These are phyloP conservation scores for Botryotinia calthae DNA, from an alignment of 2,329 filamentous ascomycete species.

Conservation along the genomic window DNA sequence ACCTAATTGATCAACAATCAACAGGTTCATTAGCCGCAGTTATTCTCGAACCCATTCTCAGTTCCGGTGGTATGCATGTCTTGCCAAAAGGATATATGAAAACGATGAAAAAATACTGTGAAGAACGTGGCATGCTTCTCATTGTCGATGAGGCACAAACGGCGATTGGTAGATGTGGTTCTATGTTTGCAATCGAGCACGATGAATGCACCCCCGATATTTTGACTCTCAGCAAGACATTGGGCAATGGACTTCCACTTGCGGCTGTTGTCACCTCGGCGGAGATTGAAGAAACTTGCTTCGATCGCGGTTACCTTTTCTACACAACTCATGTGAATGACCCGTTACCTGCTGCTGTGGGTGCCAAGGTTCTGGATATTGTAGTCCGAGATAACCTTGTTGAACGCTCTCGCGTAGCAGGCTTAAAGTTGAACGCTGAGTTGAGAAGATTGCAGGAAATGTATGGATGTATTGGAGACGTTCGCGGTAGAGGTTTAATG, in stretches of 20 bases:
- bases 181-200: slow-evolving; percentile 59
- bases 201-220: slow-evolving; percentile 57
- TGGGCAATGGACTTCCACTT: slow-evolving; percentile 59
- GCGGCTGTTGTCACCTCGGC: slow-evolving; percentile 55
- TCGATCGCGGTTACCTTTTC: slow-evolving; percentile 52
- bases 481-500: slow-evolving; percentile 58
- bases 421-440: slow-evolving; percentile 48
- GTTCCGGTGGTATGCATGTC: slow-evolving; percentile 55
- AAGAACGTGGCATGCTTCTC: slow-evolving; percentile 54
- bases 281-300: slow-evolving; percentile 50
- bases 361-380: slow-evolving; percentile 60
- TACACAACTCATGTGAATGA: slow-evolving; percentile 64
- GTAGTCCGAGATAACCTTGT: slow-evolving; percentile 54
- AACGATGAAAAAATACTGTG: slow-evolving; percentile 53
- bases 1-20: slow-evolving; percentile 57
- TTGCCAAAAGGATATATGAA: slow-evolving; percentile 58
- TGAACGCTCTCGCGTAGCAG: slow-evolving; percentile 46
- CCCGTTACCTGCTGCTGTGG: slow-evolving; percentile 57
- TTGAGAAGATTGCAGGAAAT: slow-evolving; percentile 48
- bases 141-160: slow-evolving; percentile 62
- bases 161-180: slow-evolving; percentile 53
- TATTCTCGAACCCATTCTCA: slow-evolving; percentile 52
- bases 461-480: slow-evolving; percentile 61
- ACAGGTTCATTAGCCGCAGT: slow-evolving; percentile 62
- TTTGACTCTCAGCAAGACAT: slow-evolving; percentile 58